Conservation (phyloP, 768 basidiomycete genomes). For the Termitomyces sp. region DNA sequence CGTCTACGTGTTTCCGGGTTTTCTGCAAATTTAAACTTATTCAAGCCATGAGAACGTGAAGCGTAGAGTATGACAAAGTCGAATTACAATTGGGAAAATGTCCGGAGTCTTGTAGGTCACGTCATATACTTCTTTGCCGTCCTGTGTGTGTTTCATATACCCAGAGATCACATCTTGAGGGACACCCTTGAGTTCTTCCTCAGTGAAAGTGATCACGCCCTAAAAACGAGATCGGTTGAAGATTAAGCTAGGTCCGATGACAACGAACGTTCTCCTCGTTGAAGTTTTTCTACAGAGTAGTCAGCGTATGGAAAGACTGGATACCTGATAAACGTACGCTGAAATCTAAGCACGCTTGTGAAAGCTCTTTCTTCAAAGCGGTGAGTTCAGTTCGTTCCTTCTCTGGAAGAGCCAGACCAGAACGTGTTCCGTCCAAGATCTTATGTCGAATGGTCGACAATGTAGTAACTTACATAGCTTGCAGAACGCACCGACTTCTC, state of each 20-base stretch:
- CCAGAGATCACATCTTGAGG: constrained; percentile 76
- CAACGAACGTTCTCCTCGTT: constrained; percentile 74
- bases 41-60: neutral
- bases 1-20: constrained; percentile 60
- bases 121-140: constrained; percentile 54
- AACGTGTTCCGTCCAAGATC: constrained; percentile 73
- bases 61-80: neutral
- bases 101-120: constrained; percentile 82
- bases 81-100: constrained; percentile 68
- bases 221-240: constrained; percentile 18
- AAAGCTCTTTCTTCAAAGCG: constrained; percentile 68
- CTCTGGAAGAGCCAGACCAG: constrained; percentile 70
- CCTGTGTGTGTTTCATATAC: constrained; percentile 61
- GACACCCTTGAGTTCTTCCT: constrained; percentile 74
- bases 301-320: neutral
- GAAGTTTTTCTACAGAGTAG: constrained; percentile 64
- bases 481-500: constrained; percentile 56
- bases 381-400: constrained; percentile 52
- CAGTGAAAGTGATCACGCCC: constrained; percentile 60
- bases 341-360: constrained; percentile 73
- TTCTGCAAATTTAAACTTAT: constrained; percentile 75
- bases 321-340: constrained; percentile 41
- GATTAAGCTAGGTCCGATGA: neutral
- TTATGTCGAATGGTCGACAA: constrained; percentile 11
- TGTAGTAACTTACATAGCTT: neutral